Base-by-base conservation (phyloP, 345 rosid species). In the Citropsis articulata region DNA sequence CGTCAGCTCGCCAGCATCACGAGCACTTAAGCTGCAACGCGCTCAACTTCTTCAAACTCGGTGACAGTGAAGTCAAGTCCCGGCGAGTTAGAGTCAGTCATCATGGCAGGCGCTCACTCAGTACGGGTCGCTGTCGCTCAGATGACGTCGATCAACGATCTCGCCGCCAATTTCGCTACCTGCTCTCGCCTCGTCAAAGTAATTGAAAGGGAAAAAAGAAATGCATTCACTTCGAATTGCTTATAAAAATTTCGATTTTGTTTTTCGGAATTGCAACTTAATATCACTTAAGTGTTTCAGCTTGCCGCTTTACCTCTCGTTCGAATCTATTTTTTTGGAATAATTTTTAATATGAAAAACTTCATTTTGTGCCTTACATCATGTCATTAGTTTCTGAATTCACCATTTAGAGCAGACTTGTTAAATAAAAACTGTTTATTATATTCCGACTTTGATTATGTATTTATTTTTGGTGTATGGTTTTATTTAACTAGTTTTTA, bases 121-220 rank as follows among this genome's bases (percentile, higher is more conserved):
- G 92, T 90, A 81, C 93, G 96, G 68, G 91, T 95, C 63, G 98
- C 98, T 64, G 96, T 95, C 25, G 95, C 88, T 75, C 99, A 93
- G 90, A 95, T 95, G 97, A 93, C 99, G 42, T 93, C 99, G 28
- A 71, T 90, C 86, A 91, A 89, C 88, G 98, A 95, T 75, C 80
- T 93, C 69, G 90, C 94, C 72, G 38, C 92, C 82, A 95, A 95
- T 76, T 89, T 91, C 84, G 85, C 93, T 75, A 90, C 97, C 73
- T 95, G 99, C 87, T 86, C 96, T 75, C 93, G 94, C 84, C 97
- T 95, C 55, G 94, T 85, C 66, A 92, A 92, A 80, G 98, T 95
- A 78, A 35, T 40, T 40, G 48, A 38, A 38, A 38, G 42, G 10
- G 7, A 2, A 24, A 27, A 12, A 40, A 42, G 12, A 42, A 42